Evolutionary conservation across 345 rosid species (phyloP).

Genomic region (Eucalyptus regnans): DNA sequence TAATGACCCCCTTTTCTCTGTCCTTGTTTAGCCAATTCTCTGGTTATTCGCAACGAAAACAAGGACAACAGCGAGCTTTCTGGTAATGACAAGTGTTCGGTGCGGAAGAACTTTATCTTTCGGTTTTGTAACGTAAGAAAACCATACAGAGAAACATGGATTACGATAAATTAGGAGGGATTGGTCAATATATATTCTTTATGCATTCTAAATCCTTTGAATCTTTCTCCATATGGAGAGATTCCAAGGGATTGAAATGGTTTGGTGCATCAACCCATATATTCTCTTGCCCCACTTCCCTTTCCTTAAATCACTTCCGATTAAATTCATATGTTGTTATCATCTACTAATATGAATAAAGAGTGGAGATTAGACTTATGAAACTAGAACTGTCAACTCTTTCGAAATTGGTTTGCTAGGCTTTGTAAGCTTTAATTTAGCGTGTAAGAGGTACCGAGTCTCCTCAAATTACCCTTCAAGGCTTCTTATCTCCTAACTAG

Average conservation of each 20-base stretch:
- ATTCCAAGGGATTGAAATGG: not conserved
- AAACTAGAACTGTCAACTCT: not conserved
- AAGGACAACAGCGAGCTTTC: not conserved
- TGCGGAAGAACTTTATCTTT: not conserved
- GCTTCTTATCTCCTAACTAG: not conserved
- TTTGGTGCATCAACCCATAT: not conserved
- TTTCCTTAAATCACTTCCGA: not conserved
- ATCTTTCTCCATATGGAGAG: not conserved
- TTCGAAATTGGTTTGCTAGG: not conserved
- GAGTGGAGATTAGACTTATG: not conserved
- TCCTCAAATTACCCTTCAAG: not conserved
- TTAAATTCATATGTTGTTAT: too few species aligned
- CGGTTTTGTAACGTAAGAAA: not conserved
- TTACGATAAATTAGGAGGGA: not conserved
- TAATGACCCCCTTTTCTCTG: not conserved
- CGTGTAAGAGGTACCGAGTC: not conserved
- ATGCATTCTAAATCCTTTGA: not conserved
- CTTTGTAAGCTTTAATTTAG: not conserved
- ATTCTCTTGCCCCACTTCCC: too few species aligned
- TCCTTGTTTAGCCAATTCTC: not conserved
- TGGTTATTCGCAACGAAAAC: not conserved
- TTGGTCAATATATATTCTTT: not conserved
- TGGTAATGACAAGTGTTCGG: not conserved
- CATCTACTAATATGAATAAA: not conserved
- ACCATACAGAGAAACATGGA: not conserved